These are phyloP conservation scores for Diaporthe longicolla DNA, from an alignment of 2,329 filamentous ascomycete genomes.

Conservation along the genomic window DNA sequence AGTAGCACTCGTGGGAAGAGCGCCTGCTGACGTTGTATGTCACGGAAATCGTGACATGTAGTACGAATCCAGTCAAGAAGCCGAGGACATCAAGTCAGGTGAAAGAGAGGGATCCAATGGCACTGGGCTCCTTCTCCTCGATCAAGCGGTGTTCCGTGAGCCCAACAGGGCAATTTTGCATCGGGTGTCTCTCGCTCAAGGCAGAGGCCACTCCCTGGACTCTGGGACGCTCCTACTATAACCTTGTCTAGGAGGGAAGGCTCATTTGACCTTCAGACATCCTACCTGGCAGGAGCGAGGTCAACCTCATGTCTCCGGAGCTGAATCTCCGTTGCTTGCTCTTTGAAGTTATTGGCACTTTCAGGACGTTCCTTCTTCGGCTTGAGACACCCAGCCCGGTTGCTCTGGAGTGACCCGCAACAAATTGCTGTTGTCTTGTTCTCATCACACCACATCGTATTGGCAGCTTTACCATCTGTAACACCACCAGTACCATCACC, in stretches of 20 bases:
- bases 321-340: background rate
- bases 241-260: background rate
- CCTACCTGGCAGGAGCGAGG: background rate
- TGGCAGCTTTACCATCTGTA: conserved; percentile 6
- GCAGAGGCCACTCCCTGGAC: background rate
- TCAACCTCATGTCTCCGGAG: background rate
- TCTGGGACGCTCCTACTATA: background rate
- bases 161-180: background rate
- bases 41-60: too few relatives aligned
- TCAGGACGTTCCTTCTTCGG: background rate
- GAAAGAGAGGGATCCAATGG: background rate
- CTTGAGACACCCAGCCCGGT: background rate
- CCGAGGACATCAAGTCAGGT: background rate
- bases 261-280: background rate
- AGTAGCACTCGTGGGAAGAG: too few relatives aligned
- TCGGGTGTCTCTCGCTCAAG: background rate
- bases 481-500: background rate
- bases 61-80: too few relatives aligned
- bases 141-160: background rate
- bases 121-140: background rate
- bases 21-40: too few relatives aligned
- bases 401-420: background rate
- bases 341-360: background rate
- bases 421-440: background rate
- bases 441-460: background rate